phyloP scores from a whole-genome alignment of 176 grass and related monocot species.

The Canna indica region DNA sequence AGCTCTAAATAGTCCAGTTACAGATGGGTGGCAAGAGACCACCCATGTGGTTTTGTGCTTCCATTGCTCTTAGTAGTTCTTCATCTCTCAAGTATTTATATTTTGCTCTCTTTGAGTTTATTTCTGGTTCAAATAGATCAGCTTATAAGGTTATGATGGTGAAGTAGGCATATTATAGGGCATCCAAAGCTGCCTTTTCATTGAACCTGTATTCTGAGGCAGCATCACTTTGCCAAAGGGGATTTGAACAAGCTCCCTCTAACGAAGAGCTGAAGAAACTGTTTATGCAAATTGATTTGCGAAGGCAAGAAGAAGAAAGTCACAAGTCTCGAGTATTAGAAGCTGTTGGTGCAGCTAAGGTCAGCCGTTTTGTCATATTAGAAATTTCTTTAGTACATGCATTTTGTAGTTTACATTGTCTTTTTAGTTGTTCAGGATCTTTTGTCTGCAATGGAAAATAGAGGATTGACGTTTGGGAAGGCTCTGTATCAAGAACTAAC shows the following conservation, averaged over 20 bases:
- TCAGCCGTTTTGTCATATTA: not conserved
- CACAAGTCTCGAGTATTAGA: slow-evolving; percentile 43
- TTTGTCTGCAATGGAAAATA: slow-evolving; percentile 56
- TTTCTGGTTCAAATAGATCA: not conserved
- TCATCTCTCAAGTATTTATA: not conserved
- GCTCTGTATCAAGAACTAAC: slow-evolving; percentile 57
- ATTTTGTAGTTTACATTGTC: not conserved
- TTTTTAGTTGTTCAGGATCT: slow-evolving; percentile 32
- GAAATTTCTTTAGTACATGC: not conserved
- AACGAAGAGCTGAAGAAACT: slow-evolving; percentile 78
- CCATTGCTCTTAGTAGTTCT: not conserved
- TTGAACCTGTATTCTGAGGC: slow-evolving; percentile 46
- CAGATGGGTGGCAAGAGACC: not conserved
- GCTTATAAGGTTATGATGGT: slow-evolving; percentile 14
- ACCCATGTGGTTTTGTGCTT: not conserved
- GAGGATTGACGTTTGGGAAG: slow-evolving; percentile 56
- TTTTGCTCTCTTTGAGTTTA: not conserved
- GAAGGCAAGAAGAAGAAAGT: slow-evolving; percentile 37
- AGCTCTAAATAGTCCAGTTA: not conserved
- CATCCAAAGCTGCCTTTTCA: slow-evolving; percentile 64
- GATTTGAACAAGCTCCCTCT: slow-evolving; percentile 47
- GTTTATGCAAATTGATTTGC: slow-evolving; percentile 38
- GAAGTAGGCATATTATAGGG: slow-evolving; percentile 74
- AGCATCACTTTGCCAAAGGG: slow-evolving; percentile 55
- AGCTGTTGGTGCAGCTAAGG: slow-evolving; percentile 46